Conservation (phyloP, 148 eudicot species). For the Oxyria digyna region DNA sequence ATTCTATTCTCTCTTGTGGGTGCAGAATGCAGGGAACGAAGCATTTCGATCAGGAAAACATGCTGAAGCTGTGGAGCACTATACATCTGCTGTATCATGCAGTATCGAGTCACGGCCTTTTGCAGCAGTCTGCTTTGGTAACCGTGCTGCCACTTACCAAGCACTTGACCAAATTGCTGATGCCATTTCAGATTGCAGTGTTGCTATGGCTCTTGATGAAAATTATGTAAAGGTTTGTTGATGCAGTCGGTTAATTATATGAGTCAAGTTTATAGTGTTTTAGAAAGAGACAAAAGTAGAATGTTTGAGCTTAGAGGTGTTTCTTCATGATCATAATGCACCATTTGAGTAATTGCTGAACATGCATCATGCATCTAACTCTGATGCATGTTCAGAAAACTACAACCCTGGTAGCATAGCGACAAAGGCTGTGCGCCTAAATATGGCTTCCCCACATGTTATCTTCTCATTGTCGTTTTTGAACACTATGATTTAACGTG, state of each 20-base stretch:
- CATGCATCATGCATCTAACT: not conserved
- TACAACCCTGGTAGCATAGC: not conserved
- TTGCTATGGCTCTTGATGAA: slow-evolving; percentile 76
- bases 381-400: not conserved
- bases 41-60: slow-evolving; percentile 68
- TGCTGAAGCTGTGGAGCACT: slow-evolving; percentile 80
- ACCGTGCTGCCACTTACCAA: slow-evolving; percentile 90
- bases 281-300: not conserved
- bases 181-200: slow-evolving; percentile 91
- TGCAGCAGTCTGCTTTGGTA: slow-evolving; percentile 87
- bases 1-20: slow-evolving; percentile 5
- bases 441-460: not conserved
- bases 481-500: not conserved
- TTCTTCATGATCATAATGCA: slow-evolving; percentile 5
- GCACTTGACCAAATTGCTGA: slow-evolving; percentile 67
- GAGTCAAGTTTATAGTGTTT: not conserved
- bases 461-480: not conserved
- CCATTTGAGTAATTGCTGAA: not conserved
- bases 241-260: not conserved
- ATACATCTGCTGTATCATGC: slow-evolving; percentile 59
- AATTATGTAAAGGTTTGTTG: slow-evolving; percentile 60
- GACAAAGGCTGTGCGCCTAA: no score
- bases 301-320: not conserved
- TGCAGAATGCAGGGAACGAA: slow-evolving; percentile 75
- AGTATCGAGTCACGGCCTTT: slow-evolving; percentile 67